Evolutionary conservation across 108 stramenopile species (phyloP).

Genomic region (Cyclotella atomus): DNA sequence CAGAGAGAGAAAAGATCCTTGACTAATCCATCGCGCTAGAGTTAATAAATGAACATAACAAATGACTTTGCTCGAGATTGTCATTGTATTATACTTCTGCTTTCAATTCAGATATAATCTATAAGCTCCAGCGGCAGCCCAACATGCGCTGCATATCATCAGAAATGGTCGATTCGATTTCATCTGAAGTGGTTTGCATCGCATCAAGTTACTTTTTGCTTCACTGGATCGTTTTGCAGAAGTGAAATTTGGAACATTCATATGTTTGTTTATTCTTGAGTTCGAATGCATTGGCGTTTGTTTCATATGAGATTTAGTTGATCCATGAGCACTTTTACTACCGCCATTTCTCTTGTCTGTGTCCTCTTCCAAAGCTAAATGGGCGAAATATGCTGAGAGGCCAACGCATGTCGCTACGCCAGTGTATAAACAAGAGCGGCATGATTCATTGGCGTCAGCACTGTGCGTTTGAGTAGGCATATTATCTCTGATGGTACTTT

Average conservation of each 20-base stretch:
- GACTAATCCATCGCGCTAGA: too few species aligned
- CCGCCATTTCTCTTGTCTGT: neutral
- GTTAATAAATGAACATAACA: too few species aligned
- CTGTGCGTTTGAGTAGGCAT: too few species aligned
- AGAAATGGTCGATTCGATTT: constrained; percentile 34
- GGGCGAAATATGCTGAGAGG: constrained; percentile 68
- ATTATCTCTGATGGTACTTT: too few species aligned
- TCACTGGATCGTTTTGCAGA: neutral
- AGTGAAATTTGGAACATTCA: too few species aligned
- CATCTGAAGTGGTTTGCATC: neutral
- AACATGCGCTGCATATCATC: constrained; percentile 43
- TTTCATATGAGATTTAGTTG: neutral
- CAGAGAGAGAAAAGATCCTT: too few species aligned
- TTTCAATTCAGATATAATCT: constrained; percentile 63
- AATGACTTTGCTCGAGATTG: too few species aligned
- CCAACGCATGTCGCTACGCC: constrained; percentile 72
- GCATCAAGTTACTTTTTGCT: neutral
- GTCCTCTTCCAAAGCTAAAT: constrained; percentile 59
- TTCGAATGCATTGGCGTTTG: neutral
- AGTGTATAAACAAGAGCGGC: constrained; percentile 66
- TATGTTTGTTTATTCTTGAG: neutral
- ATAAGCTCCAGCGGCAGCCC: constrained; percentile 67
- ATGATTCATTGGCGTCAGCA: constrained; percentile 41
- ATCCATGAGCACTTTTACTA: neutral
- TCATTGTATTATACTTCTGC: too few species aligned